Evolutionary conservation across 306 rosid species (phyloP), one percentile per base, ranked within the genome.

Genomic region (Fragaria iinumae): DNA sequence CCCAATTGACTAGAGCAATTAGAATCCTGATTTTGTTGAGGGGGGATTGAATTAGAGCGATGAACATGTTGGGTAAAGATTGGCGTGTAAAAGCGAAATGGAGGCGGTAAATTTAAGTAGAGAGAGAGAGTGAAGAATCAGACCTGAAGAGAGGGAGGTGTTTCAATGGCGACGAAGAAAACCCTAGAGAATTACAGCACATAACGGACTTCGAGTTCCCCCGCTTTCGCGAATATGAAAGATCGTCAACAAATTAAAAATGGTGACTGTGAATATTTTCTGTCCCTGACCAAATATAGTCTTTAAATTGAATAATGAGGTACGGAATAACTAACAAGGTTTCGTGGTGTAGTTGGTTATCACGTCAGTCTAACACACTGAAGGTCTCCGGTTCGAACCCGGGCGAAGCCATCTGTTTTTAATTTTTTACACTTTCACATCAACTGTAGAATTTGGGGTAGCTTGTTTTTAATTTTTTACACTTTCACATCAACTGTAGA

Each of bases 351-450:
- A 83, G 90, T 83, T 89, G 97, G 96, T 91, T 91, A 89, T 91
- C 96, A 93, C 91, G 93, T 91, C 89, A 95, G 92, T 92, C 93
- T 95, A 91, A 91, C 93, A 94, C 96, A 90, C 96, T 91, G 96
- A 80, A 76, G 82, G 88, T 84, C 86, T 84, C 84, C 81, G 83
- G 86, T 82, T 81, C 84, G 84, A 87, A 4, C 21, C 85, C 80
- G 81, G 67, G 73, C 80, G 77, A 78, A 38, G 80, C 52, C 55
- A 49, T 47, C 17, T 47, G 4, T 12, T 47, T 47, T 41, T 41
- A 4, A 38, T 38, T 38, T 38, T 38, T 32, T 32, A 32, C 36
- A 32, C 36, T 32, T 32, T 32, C 34, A 32, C 34, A 2, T 32
- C 34, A 32, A 32, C 34, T 32, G 34, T 32, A 25, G 25, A 25